Percentiles rank a stretch among this genome's conserved stretches.
phyloP scores from a whole-genome alignment of 768 basidiomycete species.

The Lactarius sp. region DNA sequence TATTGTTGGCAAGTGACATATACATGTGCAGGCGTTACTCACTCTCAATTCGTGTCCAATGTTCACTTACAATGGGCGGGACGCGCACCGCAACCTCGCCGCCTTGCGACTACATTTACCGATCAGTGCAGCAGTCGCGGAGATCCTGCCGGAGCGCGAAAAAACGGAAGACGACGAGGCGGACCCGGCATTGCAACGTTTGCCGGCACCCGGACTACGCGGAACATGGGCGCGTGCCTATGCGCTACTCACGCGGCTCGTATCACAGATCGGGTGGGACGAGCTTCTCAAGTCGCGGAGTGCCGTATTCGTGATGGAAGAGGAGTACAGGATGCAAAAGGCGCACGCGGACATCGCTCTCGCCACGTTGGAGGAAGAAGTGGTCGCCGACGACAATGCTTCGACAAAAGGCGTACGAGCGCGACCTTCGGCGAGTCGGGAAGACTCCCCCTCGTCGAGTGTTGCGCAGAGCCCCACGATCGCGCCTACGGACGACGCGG shows the following conservation, averaged over 20 bases:
- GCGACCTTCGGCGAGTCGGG: conserved; percentile 28
- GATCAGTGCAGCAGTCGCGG: conserved; percentile 76
- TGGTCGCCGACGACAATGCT: conserved; percentile 58
- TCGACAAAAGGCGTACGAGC: conserved; percentile 60
- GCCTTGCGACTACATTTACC: conserved; percentile 83
- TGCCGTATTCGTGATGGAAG: conserved; percentile 98
- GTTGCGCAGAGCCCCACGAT: conserved; percentile 22
- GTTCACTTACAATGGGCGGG: conserved; percentile 98
- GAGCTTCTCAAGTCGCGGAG: conserved; percentile 94
- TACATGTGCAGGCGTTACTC: conserved; percentile 54
- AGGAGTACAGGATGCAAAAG: conserved; percentile 98
- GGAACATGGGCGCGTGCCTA: conserved; percentile 98
- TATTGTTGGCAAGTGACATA: background rate
- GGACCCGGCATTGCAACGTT: conserved; percentile 88
- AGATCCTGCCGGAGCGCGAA: conserved; percentile 81
- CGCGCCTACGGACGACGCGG: conserved; percentile 29
- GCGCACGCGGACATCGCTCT: conserved; percentile 63
- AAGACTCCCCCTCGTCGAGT: conserved; percentile 28
- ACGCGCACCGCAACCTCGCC: conserved; percentile 79
- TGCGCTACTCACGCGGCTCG: conserved; percentile 81
- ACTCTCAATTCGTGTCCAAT: conserved; percentile 99
- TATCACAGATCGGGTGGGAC: conserved; percentile 97
- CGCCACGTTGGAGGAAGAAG: conserved; percentile 27
- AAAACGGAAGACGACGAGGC: conserved; percentile 88
- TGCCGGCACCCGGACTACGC: conserved; percentile 89